Evolutionary conservation across 2,329 filamentous ascomycete genomes (phyloP).

Genomic region (Phyllosticta citriasiana): DNA sequence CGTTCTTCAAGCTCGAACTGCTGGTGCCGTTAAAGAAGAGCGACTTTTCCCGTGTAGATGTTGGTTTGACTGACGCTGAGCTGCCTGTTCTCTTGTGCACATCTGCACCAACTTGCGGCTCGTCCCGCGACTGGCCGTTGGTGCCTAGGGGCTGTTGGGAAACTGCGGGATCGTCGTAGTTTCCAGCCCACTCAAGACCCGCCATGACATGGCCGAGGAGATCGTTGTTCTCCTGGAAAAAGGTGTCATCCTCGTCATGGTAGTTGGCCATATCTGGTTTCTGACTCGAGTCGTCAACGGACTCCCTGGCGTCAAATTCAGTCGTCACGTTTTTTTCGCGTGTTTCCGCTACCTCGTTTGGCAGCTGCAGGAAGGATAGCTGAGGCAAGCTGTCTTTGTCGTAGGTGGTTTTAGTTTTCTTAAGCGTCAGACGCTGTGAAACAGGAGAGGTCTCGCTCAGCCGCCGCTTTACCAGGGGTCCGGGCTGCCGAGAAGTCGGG

Average conservation of each 20-base stretch:
- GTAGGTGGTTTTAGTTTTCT: constrained; percentile 7
- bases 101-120: not conserved
- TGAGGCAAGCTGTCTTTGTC: constrained; percentile 1
- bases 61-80: constrained; percentile 8
- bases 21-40: constrained; percentile 14
- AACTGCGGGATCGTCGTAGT: not conserved
- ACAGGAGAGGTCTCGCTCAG: constrained; percentile 8
- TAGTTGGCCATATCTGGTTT: not conserved
- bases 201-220: constrained; percentile 11
- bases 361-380: constrained; percentile 2
- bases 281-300: not conserved
- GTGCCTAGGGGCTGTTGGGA: not conserved
- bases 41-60: constrained; percentile 8
- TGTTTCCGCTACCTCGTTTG: not conserved
- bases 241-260: not conserved
- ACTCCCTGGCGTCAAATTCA: not conserved
- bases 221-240: constrained; percentile 3
- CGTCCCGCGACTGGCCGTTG: not conserved
- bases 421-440: constrained; percentile 3
- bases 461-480: constrained; percentile 4
- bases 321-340: not conserved
- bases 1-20: constrained; percentile 4
- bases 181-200: not conserved
- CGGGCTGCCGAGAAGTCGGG: not conserved
- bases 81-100: not conserved